Percentiles rank a stretch among this genome's conserved stretches.
Evolutionary conservation across 129 eudicot genomes (phyloP).

Genomic region (Artemisia tridentata): DNA sequence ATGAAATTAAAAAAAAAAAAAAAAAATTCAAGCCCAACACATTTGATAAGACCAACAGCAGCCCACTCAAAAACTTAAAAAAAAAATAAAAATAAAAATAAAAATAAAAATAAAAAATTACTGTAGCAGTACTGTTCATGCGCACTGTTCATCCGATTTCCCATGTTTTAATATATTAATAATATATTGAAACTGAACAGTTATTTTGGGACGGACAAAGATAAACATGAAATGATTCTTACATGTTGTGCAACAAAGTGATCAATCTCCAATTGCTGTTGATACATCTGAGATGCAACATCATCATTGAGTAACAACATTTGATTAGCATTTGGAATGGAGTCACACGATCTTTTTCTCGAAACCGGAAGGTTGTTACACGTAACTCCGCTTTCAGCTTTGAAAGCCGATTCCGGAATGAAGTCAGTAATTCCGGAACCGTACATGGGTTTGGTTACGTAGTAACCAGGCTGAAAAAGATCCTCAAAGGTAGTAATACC

Average conservation of each 20-base stretch:
- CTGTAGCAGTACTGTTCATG: too few species aligned
- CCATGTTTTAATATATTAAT: too few species aligned
- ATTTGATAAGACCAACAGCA: too few species aligned
- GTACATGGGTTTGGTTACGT: slow-evolving; percentile 1
- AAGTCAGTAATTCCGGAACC: background rate
- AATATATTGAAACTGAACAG: background rate
- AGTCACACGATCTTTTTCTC: slow-evolving; percentile 18
- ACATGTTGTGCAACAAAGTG: slow-evolving; percentile 23
- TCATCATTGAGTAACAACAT: slow-evolving; percentile 8
- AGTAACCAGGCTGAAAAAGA: background rate
- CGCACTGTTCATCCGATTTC: too few species aligned
- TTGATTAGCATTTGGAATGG: background rate
- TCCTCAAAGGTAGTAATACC: background rate
- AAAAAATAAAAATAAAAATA: too few species aligned
- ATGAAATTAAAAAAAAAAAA: too few species aligned
- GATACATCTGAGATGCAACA: slow-evolving; percentile 25
- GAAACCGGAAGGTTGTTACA: slow-evolving; percentile 4
- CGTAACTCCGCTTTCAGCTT: slow-evolving; percentile 6
- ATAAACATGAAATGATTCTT: background rate
- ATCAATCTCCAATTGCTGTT: slow-evolving; percentile 27
- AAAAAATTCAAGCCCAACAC: too few species aligned
- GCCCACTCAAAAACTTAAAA: too few species aligned
- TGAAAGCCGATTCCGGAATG: background rate
- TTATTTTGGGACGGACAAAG: background rate
- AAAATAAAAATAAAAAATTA: too few species aligned